phyloP scores from a whole-genome alignment of 306 rosid genomes.

The Acmispon strigosus region DNA sequence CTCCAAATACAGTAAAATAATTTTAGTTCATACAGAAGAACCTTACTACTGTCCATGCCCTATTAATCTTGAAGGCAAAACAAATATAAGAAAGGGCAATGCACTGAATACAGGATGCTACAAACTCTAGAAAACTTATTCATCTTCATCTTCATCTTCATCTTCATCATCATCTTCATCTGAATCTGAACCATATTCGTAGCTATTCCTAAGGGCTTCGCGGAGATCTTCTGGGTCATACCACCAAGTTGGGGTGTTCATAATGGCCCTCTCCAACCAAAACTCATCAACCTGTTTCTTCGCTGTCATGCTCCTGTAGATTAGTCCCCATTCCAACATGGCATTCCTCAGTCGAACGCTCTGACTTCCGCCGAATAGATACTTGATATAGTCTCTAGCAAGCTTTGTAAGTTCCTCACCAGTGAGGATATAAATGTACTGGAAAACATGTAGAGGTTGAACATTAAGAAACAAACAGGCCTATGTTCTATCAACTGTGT shows the following conservation, averaged over 20 bases:
- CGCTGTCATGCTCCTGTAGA: conserved; percentile 13
- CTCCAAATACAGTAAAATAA: not conserved
- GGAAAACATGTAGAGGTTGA: conserved; percentile 15
- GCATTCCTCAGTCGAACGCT: conserved; percentile 46
- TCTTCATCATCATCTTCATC: not conserved
- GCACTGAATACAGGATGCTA: not conserved
- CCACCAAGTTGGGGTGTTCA: conserved; percentile 44
- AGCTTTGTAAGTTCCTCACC: conserved; percentile 52
- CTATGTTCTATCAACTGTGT: not conserved
- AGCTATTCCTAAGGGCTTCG: conserved; percentile 3
- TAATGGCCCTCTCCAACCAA: conserved; percentile 46
- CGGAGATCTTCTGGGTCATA: conserved; percentile 42
- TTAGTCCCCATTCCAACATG: conserved; percentile 35
- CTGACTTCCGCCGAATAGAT: conserved; percentile 36
- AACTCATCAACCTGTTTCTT: conserved; percentile 15
- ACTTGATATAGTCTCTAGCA: conserved; percentile 61
- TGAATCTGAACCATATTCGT: not conserved
- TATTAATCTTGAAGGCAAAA: not conserved
- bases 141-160: not conserved
- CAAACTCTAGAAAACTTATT: not conserved
- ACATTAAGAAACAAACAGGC: conserved; percentile 8
- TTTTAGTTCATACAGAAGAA: not conserved
- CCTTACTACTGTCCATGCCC: not conserved
- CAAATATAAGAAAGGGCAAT: not conserved
- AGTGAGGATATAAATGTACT: conserved; percentile 62